Percentiles rank a stretch among this genome's conserved stretches.
Conservation (phyloP, 768 basidiomycete genomes). For the Trametes punicea region DNA sequence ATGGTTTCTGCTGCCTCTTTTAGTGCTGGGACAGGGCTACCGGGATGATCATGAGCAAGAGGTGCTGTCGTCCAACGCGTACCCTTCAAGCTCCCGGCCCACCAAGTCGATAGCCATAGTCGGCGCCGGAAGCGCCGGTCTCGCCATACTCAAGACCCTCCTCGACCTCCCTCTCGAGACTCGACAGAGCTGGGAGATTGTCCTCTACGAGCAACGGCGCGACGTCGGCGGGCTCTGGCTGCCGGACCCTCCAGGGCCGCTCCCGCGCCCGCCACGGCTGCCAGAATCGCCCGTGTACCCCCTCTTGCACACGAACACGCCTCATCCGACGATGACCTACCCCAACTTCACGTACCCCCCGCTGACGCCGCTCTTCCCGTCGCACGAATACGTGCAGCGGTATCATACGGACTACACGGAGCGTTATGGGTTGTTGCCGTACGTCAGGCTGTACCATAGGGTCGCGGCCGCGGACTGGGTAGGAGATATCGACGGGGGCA, state of each 20-base stretch:
- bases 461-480: constrained; percentile 44
- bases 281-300: constrained; percentile 58
- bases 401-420: constrained; percentile 47
- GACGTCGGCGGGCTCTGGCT: constrained; percentile 60
- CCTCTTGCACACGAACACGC: constrained; percentile 50
- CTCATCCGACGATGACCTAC: constrained; percentile 55
- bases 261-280: constrained; percentile 40
- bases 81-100: neutral
- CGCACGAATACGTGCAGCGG: constrained; percentile 40
- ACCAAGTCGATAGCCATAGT: constrained; percentile 53
- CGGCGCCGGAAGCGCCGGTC: constrained; percentile 55
- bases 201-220: constrained; percentile 50
- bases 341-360: constrained; percentile 52
- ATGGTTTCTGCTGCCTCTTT: neutral
- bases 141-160: constrained; percentile 47
- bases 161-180: constrained; percentile 43
- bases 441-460: constrained; percentile 42
- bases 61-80: neutral
- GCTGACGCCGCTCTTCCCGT: constrained; percentile 48
- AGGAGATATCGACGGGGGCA: constrained; percentile 36
- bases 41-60: neutral
- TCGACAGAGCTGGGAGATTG: constrained; percentile 42
- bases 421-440: constrained; percentile 36
- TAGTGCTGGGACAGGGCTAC: neutral
- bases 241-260: constrained; percentile 30